Percentiles rank a stretch among this genome's conserved stretches.
Evolutionary conservation across 2,329 filamentous ascomycete species (phyloP).

Genomic region (Coniella lustricola): DNA sequence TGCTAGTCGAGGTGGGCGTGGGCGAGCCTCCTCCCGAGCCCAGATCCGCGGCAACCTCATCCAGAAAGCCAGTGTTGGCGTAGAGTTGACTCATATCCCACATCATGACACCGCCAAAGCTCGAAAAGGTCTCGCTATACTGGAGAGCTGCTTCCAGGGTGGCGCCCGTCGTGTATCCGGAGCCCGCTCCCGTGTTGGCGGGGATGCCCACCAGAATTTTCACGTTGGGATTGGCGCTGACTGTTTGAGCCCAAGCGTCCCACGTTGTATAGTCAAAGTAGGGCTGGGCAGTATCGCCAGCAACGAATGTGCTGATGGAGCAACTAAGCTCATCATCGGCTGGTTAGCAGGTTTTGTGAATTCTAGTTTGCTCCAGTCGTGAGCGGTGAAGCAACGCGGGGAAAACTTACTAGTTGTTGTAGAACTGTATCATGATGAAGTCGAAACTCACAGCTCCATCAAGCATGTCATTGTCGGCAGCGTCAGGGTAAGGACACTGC

Average conservation of each 20-base stretch:
- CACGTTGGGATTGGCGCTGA: conserved; percentile 50
- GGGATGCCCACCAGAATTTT: conserved; percentile 58
- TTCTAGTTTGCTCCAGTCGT: too few species aligned
- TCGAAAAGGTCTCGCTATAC: conserved; percentile 47
- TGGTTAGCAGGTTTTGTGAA: not conserved
- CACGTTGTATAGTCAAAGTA: conserved; percentile 58
- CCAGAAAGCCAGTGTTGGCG: conserved; percentile 50
- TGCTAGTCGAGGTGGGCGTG: conserved; percentile 6
- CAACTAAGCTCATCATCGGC: conserved; percentile 30
- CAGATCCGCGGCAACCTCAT: conserved; percentile 32
- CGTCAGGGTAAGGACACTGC: conserved; percentile 61
- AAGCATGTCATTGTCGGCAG: conserved; percentile 50
- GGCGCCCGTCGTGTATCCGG: conserved; percentile 45
- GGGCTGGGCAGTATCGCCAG: conserved; percentile 35
- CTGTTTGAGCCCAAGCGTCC: conserved; percentile 57
- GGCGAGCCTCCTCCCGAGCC: conserved; percentile 9
- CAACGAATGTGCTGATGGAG: conserved; percentile 45
- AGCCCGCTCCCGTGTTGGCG: conserved; percentile 45
- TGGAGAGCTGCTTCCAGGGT: conserved; percentile 43
- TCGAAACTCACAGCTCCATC: conserved; percentile 48
- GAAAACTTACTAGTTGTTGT: conserved; percentile 50
- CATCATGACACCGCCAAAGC: conserved; percentile 63
- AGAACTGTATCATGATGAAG: conserved; percentile 59
- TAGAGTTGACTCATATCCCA: conserved; percentile 60
- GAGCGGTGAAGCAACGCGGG: not conserved